Percentiles rank a stretch among this genome's conserved stretches.
Conservation (phyloP, 495 filamentous ascomycete genomes). For the Pyrenopolyporus hunteri region DNA sequence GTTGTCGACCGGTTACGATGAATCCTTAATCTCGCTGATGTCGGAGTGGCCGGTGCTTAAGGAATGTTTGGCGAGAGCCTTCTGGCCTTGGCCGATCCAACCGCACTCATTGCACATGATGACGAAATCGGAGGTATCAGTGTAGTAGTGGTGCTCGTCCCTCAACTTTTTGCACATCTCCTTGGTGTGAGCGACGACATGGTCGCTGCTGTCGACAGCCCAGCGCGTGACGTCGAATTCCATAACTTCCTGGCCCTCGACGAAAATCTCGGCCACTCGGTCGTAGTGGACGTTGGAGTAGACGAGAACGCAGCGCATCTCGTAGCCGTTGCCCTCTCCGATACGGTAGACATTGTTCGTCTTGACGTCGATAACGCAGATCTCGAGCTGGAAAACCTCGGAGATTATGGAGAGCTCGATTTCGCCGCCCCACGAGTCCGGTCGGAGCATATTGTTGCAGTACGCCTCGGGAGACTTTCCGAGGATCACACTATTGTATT, state of each 20-base stretch:
- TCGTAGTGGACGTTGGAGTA: conserved; percentile 98
- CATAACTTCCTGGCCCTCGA: conserved; percentile 59
- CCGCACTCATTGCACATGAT: conserved; percentile 73
- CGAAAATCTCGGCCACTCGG: conserved; percentile 77
- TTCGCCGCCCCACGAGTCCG: conserved; percentile 86
- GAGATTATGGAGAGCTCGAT: conserved; percentile 89
- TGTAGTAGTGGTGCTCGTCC: conserved; percentile 81
- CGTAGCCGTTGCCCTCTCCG: conserved; percentile 69
- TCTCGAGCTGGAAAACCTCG: conserved; percentile 85
- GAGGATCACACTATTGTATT: conserved; percentile 77
- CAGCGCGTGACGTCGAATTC: conserved; percentile 81
- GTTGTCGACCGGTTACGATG: no score
- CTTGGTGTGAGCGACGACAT: conserved; percentile 69
- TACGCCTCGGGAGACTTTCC: conserved; percentile 78
- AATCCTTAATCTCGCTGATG: conserved; percentile 28
- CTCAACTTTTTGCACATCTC: conserved; percentile 72
- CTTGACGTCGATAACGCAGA: conserved; percentile 78
- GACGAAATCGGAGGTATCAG: conserved; percentile 83
- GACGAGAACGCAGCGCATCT: conserved; percentile 77
- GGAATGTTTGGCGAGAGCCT: conserved; percentile 21
- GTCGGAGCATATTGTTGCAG: conserved; percentile 80
- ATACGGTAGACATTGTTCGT: conserved; percentile 67
- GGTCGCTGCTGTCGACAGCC: conserved; percentile 65
- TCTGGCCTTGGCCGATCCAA: conserved; percentile 77
- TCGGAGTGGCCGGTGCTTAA: conserved; percentile 7